phyloP scores from a whole-genome alignment of 176 grass and related monocot genomes.

The Aegilops umbellulata region DNA sequence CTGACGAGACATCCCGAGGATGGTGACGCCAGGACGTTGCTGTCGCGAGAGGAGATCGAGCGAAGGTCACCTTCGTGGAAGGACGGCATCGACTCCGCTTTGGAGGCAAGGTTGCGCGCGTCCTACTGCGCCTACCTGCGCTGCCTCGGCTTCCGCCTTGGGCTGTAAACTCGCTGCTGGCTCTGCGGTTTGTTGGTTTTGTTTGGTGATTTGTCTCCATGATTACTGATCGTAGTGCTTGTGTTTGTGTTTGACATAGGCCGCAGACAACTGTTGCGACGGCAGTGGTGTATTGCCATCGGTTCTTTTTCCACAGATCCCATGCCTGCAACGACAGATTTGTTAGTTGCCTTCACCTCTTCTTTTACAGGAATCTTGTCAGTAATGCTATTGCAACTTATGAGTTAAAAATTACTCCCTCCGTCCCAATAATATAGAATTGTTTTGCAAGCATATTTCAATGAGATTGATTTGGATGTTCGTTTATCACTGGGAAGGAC shows the following conservation, averaged over 20 bases:
- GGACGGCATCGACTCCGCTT: constrained; percentile 60
- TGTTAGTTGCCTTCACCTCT: constrained; percentile 37
- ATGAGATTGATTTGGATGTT: not conserved
- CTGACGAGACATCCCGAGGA: not conserved
- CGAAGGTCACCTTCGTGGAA: constrained; percentile 57
- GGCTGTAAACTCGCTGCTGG: constrained; percentile 32
- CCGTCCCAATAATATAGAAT: no score
- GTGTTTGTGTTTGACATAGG: constrained; percentile 29
- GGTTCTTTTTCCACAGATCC: constrained; percentile 63
- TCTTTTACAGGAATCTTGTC: not conserved
- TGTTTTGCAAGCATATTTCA: not conserved
- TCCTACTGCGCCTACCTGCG: constrained; percentile 67
- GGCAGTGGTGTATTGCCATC: constrained; percentile 62
- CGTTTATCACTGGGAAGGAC: not conserved
- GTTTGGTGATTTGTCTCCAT: not conserved
- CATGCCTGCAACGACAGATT: constrained; percentile 71
- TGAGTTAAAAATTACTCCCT: not conserved
- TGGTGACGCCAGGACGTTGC: constrained; percentile 1
- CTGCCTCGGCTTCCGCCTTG: constrained; percentile 49
- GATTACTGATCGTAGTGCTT: not conserved
- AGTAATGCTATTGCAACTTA: not conserved
- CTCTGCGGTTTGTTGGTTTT: not conserved
- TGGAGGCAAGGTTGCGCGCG: constrained; percentile 52
- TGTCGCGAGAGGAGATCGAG: constrained; percentile 67
- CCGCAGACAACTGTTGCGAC: constrained; percentile 57